These are phyloP conservation scores for Tolypocladium album DNA, from an alignment of 2,329 filamentous ascomycete species.

Conservation along the genomic window DNA sequence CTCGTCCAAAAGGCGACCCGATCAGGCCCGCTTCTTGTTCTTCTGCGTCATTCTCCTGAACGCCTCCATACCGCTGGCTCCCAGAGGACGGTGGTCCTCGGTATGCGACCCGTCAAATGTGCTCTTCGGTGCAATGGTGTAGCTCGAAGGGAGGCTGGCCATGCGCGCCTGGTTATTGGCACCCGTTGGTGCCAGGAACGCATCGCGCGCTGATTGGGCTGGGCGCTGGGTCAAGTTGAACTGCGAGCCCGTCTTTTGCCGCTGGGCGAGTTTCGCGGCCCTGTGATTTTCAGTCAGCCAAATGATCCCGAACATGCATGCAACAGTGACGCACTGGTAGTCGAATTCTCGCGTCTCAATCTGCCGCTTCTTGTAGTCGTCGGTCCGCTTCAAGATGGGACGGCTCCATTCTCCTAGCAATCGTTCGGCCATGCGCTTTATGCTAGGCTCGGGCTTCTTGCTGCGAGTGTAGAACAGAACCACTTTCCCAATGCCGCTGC, in stretches of 20 bases:
- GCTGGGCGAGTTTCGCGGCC: conserved; percentile 42
- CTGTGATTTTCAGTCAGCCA: conserved; percentile 19
- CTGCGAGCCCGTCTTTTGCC: conserved; percentile 34
- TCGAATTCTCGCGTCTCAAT: conserved; percentile 55
- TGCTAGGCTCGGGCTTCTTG: conserved; percentile 74
- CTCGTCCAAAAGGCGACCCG: not conserved
- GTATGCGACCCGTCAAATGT: conserved; percentile 44
- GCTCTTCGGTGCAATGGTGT: conserved; percentile 50
- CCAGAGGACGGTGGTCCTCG: conserved; percentile 48
- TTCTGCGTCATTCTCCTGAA: conserved; percentile 57
- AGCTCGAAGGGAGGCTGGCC: conserved; percentile 42
- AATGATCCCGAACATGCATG: not conserved
- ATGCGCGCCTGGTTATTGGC: conserved; percentile 46
- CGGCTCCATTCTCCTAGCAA: conserved; percentile 93
- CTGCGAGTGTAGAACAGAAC: conserved; percentile 95
- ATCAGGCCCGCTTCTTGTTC: conserved; percentile 38
- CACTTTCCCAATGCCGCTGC: conserved; percentile 91
- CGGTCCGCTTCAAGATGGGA: conserved; percentile 84
- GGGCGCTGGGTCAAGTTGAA: conserved; percentile 41
- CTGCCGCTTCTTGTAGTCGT: conserved; percentile 83
- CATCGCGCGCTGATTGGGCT: conserved; percentile 29
- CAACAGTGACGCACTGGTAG: conserved; percentile 39
- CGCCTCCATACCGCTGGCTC: conserved; percentile 51
- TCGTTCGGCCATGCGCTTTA: conserved; percentile 89
- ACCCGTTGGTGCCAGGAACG: conserved; percentile 43